Percentiles rank a stretch among this genome's conserved stretches.
phyloP scores from a whole-genome alignment of 2,329 filamentous ascomycete genomes.

The Neoarthrinium moseri region DNA sequence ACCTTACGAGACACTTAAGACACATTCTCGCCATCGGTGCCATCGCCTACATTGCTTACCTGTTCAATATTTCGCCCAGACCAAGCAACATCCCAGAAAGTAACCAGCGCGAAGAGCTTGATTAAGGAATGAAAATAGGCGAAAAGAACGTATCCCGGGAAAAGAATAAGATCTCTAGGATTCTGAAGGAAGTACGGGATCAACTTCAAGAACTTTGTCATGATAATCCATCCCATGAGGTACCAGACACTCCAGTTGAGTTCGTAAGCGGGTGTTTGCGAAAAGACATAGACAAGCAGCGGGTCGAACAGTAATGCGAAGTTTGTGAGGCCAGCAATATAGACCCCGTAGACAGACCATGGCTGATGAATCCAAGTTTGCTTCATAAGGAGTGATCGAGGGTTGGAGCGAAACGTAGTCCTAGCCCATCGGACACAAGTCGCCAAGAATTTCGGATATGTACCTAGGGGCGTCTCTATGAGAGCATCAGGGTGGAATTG shows the following conservation, averaged over 20 bases:
- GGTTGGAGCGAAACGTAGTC: slow-evolving; percentile 58
- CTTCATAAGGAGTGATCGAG: slow-evolving; percentile 41
- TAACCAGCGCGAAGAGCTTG: slow-evolving; percentile 55
- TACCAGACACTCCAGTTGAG: background rate
- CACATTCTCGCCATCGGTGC: no score
- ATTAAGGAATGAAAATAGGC: slow-evolving; percentile 57
- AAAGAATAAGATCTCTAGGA: slow-evolving; percentile 48
- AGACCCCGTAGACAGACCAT: slow-evolving; percentile 57
- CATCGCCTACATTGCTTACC: no score
- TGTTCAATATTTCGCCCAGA: slow-evolving; percentile 29
- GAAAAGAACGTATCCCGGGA: slow-evolving; percentile 52
- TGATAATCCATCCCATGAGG: slow-evolving; percentile 45
- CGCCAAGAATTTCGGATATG: slow-evolving; percentile 44
- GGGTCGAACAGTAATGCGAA: slow-evolving; percentile 54
- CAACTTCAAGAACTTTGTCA: slow-evolving; percentile 58
- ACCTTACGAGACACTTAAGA: no score
- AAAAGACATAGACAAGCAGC: slow-evolving; percentile 34
- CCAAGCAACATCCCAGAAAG: slow-evolving; percentile 46
- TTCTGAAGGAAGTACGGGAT: slow-evolving; percentile 49
- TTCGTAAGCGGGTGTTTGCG: background rate
- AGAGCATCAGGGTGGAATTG: slow-evolving; percentile 48
- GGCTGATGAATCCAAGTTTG: slow-evolving; percentile 39
- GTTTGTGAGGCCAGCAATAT: slow-evolving; percentile 52
- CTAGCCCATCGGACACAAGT: slow-evolving; percentile 59
- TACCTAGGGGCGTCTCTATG: slow-evolving; percentile 53